Evolutionary conservation across 768 basidiomycete species (phyloP).

Genomic region (Pulveroboletus frians): DNA sequence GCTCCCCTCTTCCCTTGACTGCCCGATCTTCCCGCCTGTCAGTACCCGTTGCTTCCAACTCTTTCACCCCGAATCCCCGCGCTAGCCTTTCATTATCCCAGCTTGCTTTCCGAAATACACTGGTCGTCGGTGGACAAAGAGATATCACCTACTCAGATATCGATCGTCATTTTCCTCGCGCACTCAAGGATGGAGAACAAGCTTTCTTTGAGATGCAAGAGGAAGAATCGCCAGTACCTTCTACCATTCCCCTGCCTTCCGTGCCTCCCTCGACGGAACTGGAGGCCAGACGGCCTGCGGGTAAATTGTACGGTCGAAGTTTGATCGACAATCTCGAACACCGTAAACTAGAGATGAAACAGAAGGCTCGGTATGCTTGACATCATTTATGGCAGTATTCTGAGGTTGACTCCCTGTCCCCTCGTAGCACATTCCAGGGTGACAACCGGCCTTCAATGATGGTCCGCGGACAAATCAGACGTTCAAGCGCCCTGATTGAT

Average conservation of each 20-base stretch:
- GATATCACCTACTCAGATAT: constrained; percentile 60
- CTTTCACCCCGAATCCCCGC: constrained; percentile 76
- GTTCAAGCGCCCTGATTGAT: constrained; percentile 69
- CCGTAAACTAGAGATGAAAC: constrained; percentile 77
- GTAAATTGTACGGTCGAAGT: constrained; percentile 81
- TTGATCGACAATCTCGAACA: constrained; percentile 86
- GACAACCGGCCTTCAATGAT: constrained; percentile 93
- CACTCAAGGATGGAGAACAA: constrained; percentile 76
- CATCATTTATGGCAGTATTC: not conserved
- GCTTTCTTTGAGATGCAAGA: constrained; percentile 43
- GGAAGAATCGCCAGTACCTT: constrained; percentile 33
- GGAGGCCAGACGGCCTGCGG: constrained; percentile 51
- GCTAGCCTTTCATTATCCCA: constrained; percentile 71
- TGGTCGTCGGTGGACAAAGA: constrained; percentile 63
- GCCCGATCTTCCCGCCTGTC: constrained; percentile 53
- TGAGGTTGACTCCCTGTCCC: constrained; percentile 4
- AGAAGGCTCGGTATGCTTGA: constrained; percentile 69
- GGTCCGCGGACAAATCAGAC: constrained; percentile 55
- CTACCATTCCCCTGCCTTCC: constrained; percentile 28
- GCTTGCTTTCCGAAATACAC: constrained; percentile 78
- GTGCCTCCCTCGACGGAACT: constrained; percentile 30
- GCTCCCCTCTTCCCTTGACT: constrained; percentile 63
- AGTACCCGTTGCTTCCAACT: constrained; percentile 49
- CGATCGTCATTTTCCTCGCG: constrained; percentile 59
- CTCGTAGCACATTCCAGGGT: constrained; percentile 73